Conservation (phyloP, 192 early-diverging fungal genomes). For the Cladochytrium replicatum region DNA sequence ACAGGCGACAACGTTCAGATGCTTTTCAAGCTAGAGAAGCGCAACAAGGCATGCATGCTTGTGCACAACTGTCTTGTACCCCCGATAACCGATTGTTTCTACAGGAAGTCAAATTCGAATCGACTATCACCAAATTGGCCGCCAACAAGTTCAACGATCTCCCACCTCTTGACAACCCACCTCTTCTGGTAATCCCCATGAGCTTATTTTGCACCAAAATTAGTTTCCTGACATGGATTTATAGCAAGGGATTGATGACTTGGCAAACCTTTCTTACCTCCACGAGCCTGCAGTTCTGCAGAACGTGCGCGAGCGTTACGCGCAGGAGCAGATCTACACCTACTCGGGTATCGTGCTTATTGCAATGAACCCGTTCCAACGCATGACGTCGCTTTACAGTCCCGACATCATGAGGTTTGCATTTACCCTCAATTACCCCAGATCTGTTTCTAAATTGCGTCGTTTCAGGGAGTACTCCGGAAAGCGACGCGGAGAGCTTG, state of each 20-base stretch:
- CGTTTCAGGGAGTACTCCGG: constrained; percentile 66
- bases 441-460: neutral
- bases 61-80: neutral
- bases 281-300: constrained; percentile 70
- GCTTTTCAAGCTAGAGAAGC: constrained; percentile 47
- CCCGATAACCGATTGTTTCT: no score
- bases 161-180: constrained; percentile 90
- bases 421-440: neutral
- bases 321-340: constrained; percentile 80
- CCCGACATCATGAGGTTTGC: constrained; percentile 56
- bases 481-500: constrained; percentile 68
- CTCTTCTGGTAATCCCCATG: constrained; percentile 57
- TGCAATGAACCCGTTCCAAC: constrained; percentile 81
- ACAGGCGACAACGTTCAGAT: constrained; percentile 49
- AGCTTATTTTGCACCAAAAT: no score
- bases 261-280: constrained; percentile 71
- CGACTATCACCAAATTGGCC: constrained; percentile 58
- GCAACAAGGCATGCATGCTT: constrained; percentile 53
- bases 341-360: constrained; percentile 92
- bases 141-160: constrained; percentile 57
- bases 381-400: constrained; percentile 68
- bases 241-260: constrained; percentile 69
- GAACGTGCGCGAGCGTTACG: constrained; percentile 70
- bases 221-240: no score
- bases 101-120: constrained; percentile 64